Conservation (phyloP, 1,139 yeast species). For the Nakaseomyces delphensis region DNA sequence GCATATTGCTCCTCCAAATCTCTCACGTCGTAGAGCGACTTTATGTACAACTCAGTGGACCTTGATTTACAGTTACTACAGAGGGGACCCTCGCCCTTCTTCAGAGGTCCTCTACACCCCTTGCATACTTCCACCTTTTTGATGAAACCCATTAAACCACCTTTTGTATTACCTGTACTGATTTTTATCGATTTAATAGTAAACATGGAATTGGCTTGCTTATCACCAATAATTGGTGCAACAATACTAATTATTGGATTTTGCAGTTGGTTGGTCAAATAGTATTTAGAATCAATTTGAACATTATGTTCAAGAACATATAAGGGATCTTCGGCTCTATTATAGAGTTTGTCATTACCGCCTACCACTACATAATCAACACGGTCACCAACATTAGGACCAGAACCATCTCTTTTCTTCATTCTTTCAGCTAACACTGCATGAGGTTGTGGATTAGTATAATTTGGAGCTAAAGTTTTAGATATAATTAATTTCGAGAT, state of each 20-base stretch:
- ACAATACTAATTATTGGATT: conserved; percentile 91
- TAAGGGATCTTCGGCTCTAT: conserved; percentile 93
- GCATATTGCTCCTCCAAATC: conserved; percentile 76
- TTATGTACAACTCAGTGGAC: conserved; percentile 72
- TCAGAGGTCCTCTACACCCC: conserved; percentile 76
- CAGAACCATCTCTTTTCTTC: conserved; percentile 94
- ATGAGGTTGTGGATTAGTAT: conserved; percentile 95
- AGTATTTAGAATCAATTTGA: conserved; percentile 92
- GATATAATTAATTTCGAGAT: conserved; percentile 90
- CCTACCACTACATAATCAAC: conserved; percentile 94
- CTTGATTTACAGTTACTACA: conserved; percentile 70
- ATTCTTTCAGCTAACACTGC: conserved; percentile 93
- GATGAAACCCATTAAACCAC: conserved; percentile 87
- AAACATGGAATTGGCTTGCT: conserved; percentile 66
- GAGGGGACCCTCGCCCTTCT: conserved; percentile 64
- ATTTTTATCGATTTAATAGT: conserved; percentile 42
- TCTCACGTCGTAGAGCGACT: conserved; percentile 71
- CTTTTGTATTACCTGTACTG: conserved; percentile 48
- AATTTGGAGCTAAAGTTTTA: conserved; percentile 85
- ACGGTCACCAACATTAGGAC: conserved; percentile 95
- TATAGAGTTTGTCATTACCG: conserved; percentile 82
- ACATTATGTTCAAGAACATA: conserved; percentile 85
- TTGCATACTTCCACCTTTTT: conserved; percentile 83
- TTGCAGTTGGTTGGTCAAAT: conserved; percentile 83
- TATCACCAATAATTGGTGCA: conserved; percentile 89